Evolutionary conservation across 495 filamentous ascomycete species (phyloP), one percentile per base, ranked within the genome.

Genomic region (Bathelium albidoporum): DNA sequence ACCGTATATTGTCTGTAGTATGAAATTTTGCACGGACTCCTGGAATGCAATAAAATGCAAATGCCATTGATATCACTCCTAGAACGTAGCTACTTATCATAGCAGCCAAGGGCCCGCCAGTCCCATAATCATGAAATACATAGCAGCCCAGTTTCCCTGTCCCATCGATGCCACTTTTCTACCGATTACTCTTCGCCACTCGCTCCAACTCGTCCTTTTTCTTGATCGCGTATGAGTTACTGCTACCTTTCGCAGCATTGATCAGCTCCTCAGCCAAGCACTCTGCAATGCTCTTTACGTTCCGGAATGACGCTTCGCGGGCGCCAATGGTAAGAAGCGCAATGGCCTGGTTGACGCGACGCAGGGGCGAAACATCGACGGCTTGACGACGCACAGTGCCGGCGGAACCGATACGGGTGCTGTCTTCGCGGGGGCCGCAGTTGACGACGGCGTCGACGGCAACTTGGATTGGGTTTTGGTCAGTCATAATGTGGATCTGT

Each of bases 191-290:
- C 90, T 98, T 98, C 79, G 94, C 94, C 76, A 98, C 94, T 88
- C 94, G 94, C 87, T 98, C 94, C 81, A 99, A 79, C 87, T 99
- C 95, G 79, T 99, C 94, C 91, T 99, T 99, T 90, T 99, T 99
- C 90, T 99, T 99, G 85, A 99, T 99, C 68, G 94, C 94, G 76
- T 97, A 99, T 67, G 90, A 95, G 89, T 99, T 99, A 80, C 89
- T 93, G 86, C 88, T 92, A 70, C 94, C 94, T 89, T 99, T 99
- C 76, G 95, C 94, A 74, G 95, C 95, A 84, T 99, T 99, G 86
- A 99, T 97, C 75, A 99, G 86, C 85, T 99, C 94, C 81, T 99
- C 94, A 77, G 94, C 92, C 73, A 98, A 82, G 82, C 94, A 97
- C 87, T 98, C 94, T 72, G 94, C 91, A 68, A 87, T 91, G 76